A percentile compares a stretch with the other conserved stretches of the same genome.
Conservation (phyloP, 257 asterid genomes). For the Cinchona pubescens region DNA sequence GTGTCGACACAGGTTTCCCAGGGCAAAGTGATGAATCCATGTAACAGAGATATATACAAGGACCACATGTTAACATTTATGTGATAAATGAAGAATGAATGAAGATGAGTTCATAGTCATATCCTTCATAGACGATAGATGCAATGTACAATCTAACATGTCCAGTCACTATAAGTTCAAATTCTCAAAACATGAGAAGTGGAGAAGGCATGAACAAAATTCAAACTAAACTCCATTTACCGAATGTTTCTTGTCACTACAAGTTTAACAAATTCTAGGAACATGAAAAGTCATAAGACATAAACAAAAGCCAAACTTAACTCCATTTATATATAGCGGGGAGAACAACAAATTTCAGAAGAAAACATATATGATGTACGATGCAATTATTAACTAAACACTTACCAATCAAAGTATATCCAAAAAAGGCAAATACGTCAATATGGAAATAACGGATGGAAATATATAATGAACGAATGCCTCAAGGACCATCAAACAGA, state of each 20-base stretch:
- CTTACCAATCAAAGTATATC: not conserved
- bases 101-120: not conserved
- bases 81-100: not conserved
- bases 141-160: not conserved
- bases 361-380: not conserved
- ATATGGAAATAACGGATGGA: not conserved
- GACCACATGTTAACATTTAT: not conserved
- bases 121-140: not conserved
- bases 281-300: not conserved
- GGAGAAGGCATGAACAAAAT: not conserved
- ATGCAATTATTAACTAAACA: not conserved
- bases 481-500: conserved; percentile 3
- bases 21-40: too few relatives aligned
- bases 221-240: not conserved
- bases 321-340: not conserved
- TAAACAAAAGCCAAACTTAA: not conserved
- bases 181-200: not conserved
- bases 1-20: too few relatives aligned
- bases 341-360: not conserved
- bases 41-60: not conserved
- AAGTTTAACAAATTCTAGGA: too few relatives aligned
- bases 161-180: not conserved
- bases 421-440: not conserved
- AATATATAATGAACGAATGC: not conserved
- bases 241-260: too few relatives aligned